phyloP scores from a whole-genome alignment of 2,329 filamentous ascomycete genomes.

The Ampelomyces quisqualis region DNA sequence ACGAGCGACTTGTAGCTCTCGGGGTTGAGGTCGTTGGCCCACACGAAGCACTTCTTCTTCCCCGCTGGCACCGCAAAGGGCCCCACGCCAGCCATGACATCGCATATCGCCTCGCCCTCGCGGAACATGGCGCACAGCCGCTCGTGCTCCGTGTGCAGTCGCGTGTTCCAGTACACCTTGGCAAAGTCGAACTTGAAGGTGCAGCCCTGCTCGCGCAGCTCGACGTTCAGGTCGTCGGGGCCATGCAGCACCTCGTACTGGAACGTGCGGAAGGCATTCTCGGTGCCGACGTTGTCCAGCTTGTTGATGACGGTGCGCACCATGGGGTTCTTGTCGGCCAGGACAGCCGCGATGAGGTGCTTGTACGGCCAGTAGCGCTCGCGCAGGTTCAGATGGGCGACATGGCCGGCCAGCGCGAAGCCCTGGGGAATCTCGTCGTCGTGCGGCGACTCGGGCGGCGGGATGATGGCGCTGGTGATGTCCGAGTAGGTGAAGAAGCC shows the following conservation, averaged over 20 bases:
- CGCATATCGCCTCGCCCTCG: conserved; percentile 85
- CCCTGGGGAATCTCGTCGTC: conserved; percentile 80
- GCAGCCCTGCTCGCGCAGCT: conserved; percentile 78
- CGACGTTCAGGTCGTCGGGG: conserved; percentile 77
- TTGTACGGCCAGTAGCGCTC: conserved; percentile 84
- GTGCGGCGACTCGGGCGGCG: conserved; percentile 65
- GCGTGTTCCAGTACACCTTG: conserved; percentile 97
- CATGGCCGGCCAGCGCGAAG: conserved; percentile 86
- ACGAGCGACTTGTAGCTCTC: conserved; percentile 75
- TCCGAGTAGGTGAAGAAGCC: conserved; percentile 85
- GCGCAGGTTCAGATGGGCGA: conserved; percentile 92
- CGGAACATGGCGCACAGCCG: conserved; percentile 74
- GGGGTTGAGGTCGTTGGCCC: conserved; percentile 96
- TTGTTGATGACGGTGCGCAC: conserved; percentile 96
- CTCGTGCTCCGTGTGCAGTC: conserved; percentile 85
- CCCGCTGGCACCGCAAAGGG: conserved; percentile 92
- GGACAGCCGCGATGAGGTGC: conserved; percentile 76
- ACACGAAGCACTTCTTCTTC: conserved; percentile 86
- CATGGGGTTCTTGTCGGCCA: conserved; percentile 83
- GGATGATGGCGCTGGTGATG: conserved; percentile 78
- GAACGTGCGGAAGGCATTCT: conserved; percentile 88
- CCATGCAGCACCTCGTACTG: conserved; percentile 87
- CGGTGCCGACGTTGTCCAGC: conserved; percentile 79
- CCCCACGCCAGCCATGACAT: conserved; percentile 96
- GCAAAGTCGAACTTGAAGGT: conserved; percentile 91